Percentiles rank a stretch among this genome's conserved stretches.
phyloP scores from a whole-genome alignment of 2,329 filamentous ascomycete genomes.

The Nemania serpens region DNA sequence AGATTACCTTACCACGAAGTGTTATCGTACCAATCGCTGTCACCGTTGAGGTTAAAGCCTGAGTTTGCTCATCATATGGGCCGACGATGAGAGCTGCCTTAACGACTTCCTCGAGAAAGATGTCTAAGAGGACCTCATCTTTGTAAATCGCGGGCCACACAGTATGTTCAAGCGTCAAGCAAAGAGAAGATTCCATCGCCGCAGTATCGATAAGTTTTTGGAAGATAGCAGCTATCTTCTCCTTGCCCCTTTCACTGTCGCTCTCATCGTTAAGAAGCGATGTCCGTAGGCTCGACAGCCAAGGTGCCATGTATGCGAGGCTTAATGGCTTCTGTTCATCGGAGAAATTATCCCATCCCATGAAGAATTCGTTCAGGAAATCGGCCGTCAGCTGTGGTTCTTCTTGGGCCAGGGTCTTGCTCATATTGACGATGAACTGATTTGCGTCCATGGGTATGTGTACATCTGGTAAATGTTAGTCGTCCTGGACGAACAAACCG shows the following conservation, averaged over 20 bases:
- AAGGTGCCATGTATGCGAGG: conserved; percentile 72
- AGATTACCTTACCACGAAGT: conserved; percentile 67
- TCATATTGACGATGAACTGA: conserved; percentile 68
- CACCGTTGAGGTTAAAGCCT: conserved; percentile 65
- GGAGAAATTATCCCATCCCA: conserved; percentile 72
- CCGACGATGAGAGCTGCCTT: conserved; percentile 65
- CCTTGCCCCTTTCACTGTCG: conserved; percentile 68
- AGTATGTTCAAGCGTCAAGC: conserved; percentile 65
- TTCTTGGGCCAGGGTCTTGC: conserved; percentile 63
- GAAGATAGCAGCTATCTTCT: conserved; percentile 67
- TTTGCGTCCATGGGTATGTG: conserved; percentile 67
- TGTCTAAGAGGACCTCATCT: conserved; percentile 68
- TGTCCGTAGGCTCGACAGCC: conserved; percentile 65
- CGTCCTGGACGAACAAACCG: not conserved
- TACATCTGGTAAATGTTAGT: conserved; percentile 53
- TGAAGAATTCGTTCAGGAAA: conserved; percentile 74
- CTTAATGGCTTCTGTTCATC: conserved; percentile 70
- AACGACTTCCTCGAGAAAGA: conserved; percentile 69
- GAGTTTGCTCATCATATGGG: conserved; percentile 61
- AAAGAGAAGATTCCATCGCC: conserved; percentile 62
- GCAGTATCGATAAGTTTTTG: conserved; percentile 70
- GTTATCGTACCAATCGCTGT: conserved; percentile 68
- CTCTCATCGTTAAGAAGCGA: conserved; percentile 61
- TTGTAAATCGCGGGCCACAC: conserved; percentile 68
- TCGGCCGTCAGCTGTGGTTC: conserved; percentile 71